These are phyloP conservation scores for Nannochloropsis gaditana DNA, from an alignment of 108 stramenopile genomes.

Conservation along the genomic window DNA sequence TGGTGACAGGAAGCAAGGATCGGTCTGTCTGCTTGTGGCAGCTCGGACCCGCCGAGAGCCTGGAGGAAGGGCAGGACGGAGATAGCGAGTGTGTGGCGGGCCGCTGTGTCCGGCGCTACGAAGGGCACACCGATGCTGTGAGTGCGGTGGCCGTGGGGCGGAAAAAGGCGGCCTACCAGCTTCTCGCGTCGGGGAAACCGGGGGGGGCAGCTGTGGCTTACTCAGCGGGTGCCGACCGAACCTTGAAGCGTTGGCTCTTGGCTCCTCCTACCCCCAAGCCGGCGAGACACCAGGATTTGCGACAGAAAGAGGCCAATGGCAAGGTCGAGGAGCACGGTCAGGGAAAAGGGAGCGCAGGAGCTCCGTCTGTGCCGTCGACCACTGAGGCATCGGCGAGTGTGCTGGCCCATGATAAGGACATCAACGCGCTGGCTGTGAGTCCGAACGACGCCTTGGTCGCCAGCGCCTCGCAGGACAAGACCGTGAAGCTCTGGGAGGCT, in stretches of 20 bases:
- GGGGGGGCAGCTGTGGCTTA: constrained; percentile 82
- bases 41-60: not conserved
- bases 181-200: constrained; percentile 67
- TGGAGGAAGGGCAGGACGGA: not conserved
- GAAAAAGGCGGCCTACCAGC: constrained; percentile 58
- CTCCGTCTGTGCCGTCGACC: constrained; percentile 66
- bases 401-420: constrained; percentile 67
- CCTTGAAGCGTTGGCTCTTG: constrained; percentile 84
- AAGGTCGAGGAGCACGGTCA: constrained; percentile 29
- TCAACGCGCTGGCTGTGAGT: constrained; percentile 85
- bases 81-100: not conserved
- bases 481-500: constrained; percentile 78
- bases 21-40: constrained; percentile 75
- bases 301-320: constrained; percentile 33
- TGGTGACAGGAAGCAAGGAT: constrained; percentile 86
- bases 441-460: constrained; percentile 91
- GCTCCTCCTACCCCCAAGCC: constrained; percentile 46
- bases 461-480: constrained; percentile 90
- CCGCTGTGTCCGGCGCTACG: not conserved
- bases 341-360: constrained; percentile 58
- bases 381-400: constrained; percentile 49
- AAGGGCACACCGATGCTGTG: constrained; percentile 39
- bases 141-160: constrained; percentile 27
- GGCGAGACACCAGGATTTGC: too few relatives aligned
- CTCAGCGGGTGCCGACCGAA: constrained; percentile 80